Base-by-base conservation (phyloP, 1,284 basidiomycete species). In the Ustilago crameri region DNA sequence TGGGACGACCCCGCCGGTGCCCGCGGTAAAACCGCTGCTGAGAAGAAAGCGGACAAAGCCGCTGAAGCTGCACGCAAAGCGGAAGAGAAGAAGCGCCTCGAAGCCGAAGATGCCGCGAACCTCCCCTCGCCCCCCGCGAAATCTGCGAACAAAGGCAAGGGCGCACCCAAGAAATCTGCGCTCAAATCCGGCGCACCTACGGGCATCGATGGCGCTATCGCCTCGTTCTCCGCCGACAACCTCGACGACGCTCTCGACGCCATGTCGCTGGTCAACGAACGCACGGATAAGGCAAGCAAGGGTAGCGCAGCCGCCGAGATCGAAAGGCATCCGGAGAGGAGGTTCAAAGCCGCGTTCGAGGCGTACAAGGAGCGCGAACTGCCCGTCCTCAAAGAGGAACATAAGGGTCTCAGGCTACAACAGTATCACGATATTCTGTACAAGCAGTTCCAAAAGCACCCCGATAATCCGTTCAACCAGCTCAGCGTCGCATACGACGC, bases 221-320 rank as follows among this genome's bases (percentile, higher is more conserved):
- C 68, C 2, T 66, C 89, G 79, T 92, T 88, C 83, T 84, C 88
- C 12, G 95, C 95, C 7, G 91, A 90, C 20, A 95, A 93, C 14
- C 88, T 98, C 55, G 95, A 98, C 81, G 92, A 94, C 81, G 93
- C 93, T 9, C 84, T 98, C 47, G 95, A 96, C 84, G 87, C 96
- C 62, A 85, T 98, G 75, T 90, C 91, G 61, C 87, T 95, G 3
- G 93, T 95, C 12, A 95, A 89, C 51, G 91, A 92, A 9, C 93
- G 92, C 86, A 90, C 89, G 86, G 94, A 97, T 84, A 96, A 95
- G 85, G 92, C 93, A 0, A 91, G 91, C 63, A 64, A 69, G 15
- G 84, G 81, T 8, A 57, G 76, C 2, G 79, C 80, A 32, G 95
- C 94, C 5, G 92, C 91, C 35, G 87, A 88, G 42, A 88, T 97